Percentiles rank a stretch among this genome's conserved stretches.
phyloP scores from a whole-genome alignment of 139 green algal species.

The Zygnema circumcarinatum region DNA sequence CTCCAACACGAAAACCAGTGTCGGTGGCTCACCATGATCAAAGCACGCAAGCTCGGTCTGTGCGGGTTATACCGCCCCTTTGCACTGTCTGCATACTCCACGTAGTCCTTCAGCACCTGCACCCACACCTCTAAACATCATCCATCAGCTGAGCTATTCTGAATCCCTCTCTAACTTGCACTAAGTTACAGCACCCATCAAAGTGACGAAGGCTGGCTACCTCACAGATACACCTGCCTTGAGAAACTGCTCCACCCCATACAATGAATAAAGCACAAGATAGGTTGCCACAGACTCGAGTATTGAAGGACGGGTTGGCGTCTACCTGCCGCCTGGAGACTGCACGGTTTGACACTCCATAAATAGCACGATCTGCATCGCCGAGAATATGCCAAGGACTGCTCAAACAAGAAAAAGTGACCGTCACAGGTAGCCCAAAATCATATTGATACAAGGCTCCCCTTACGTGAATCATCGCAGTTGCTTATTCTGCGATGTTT shows the following conservation, averaged over 20 bases:
- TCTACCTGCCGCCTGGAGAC: constrained; percentile 16
- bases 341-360: constrained; percentile 8
- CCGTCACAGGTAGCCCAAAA: background rate
- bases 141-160: too few relatives aligned
- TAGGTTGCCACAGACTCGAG: too few relatives aligned
- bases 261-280: too few relatives aligned
- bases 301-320: too few relatives aligned
- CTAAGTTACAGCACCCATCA: too few relatives aligned
- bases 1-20: background rate
- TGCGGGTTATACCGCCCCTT: constrained; percentile 25
- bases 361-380: constrained; percentile 36
- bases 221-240: too few relatives aligned
- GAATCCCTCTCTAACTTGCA: too few relatives aligned
- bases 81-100: constrained; percentile 45
- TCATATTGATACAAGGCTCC: background rate
- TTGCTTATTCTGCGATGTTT: background rate
- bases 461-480: background rate
- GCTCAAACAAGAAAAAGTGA: background rate
- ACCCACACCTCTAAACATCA: too few relatives aligned
- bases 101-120: constrained; percentile 42
- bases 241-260: too few relatives aligned
- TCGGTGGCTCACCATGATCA: constrained; percentile 29
- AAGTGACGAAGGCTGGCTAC: too few relatives aligned
- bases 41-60: constrained; percentile 22
- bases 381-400: constrained; percentile 44